phyloP scores from a whole-genome alignment of 257 asterid species.

The Solanum pinnatisectum region DNA sequence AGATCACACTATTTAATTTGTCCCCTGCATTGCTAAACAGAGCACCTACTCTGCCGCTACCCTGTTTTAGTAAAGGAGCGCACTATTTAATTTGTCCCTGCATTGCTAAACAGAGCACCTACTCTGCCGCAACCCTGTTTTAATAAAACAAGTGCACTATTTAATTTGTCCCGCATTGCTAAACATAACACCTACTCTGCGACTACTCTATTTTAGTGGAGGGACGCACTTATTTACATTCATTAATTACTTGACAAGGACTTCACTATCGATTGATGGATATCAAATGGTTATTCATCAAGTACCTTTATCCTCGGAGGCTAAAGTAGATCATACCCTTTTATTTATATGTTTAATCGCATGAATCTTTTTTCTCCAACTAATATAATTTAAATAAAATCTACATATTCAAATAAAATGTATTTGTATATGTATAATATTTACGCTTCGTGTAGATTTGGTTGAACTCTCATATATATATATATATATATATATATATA shows the following conservation, averaged over 20 bases:
- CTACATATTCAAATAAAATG: background rate
- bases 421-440: background rate
- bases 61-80: background rate
- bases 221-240: background rate
- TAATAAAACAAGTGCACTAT: rapidly evolving
- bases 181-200: no score
- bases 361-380: background rate
- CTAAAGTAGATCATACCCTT: background rate
- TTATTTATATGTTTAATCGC: background rate
- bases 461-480: background rate
- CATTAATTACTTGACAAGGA: no score
- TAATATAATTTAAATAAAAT: background rate
- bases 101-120: background rate
- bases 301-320: background rate
- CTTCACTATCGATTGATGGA: background rate
- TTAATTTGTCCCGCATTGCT: no score
- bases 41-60: background rate
- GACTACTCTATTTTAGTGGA: background rate
- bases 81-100: background rate
- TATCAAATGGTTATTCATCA: background rate
- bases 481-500: background rate
- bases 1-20: background rate
- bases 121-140: background rate
- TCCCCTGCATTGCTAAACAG: background rate
- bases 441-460: background rate